Evolutionary conservation across 169 alveolate species (phyloP).

Genomic region (Toxoplasma gondii): DNA sequence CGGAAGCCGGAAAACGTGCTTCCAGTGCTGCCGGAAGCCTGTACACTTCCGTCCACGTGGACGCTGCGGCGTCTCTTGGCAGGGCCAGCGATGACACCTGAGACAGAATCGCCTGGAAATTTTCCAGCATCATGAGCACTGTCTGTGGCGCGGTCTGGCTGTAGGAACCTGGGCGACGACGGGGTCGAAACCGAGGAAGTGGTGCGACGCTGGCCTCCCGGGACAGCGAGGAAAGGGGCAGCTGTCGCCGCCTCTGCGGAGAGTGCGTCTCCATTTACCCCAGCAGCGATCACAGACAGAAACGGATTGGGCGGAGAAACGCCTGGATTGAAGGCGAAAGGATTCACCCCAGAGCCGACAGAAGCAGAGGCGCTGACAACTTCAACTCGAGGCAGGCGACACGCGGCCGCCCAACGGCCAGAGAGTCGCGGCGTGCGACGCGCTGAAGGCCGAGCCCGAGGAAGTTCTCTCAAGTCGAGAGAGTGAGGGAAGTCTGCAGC

Average conservation of each 20-base stretch:
- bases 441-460: background rate
- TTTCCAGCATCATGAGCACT: background rate
- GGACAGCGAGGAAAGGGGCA: background rate
- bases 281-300: background rate
- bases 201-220: background rate
- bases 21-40: background rate
- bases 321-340: background rate
- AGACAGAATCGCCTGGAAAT: background rate
- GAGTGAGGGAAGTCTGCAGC: background rate
- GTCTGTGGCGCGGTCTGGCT: background rate
- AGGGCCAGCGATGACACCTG: background rate
- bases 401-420: background rate
- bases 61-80: constrained; percentile 10
- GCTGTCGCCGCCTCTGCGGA: background rate
- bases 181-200: constrained; percentile 5
- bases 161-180: background rate
- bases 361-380: background rate
- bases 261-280: background rate
- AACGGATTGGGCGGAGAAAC: background rate
- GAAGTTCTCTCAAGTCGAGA: background rate
- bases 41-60: background rate
- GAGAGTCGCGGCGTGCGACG: background rate
- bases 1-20: background rate
- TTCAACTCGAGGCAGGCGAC: background rate
- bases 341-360: background rate